A percentile compares a stretch with the other conserved stretches of the same genome.
These are phyloP conservation scores for Nitzschia sp. DNA, from an alignment of 108 stramenopile species.

Conservation along the genomic window DNA sequence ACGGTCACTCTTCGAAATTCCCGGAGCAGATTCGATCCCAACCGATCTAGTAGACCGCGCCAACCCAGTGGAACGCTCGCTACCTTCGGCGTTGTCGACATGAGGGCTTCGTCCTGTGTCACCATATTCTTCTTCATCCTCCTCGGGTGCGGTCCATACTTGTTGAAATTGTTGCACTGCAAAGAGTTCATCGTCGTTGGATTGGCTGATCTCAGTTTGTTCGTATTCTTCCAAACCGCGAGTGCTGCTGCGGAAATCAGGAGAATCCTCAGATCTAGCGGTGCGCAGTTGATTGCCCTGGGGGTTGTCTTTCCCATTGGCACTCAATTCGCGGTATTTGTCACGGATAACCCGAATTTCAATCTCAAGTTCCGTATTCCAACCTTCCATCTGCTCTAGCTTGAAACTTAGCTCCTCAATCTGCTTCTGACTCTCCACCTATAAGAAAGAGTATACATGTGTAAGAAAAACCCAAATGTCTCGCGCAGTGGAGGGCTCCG, in stretches of 20 bases:
- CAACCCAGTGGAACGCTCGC: background rate
- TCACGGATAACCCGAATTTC: constrained; percentile 37
- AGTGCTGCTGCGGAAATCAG: constrained; percentile 7
- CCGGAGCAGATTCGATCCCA: constrained; percentile 1
- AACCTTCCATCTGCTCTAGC: constrained; percentile 19
- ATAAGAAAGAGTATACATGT: background rate
- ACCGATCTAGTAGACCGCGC: background rate
- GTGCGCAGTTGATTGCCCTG: background rate
- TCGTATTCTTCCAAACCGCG: constrained; percentile 14
- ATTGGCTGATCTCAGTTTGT: constrained; percentile 14
- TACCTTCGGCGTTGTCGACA: background rate
- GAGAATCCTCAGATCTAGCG: background rate
- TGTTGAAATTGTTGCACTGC: constrained; percentile 22
- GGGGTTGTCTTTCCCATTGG: constrained; percentile 9
- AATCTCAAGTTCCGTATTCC: constrained; percentile 34
- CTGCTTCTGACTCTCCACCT: constrained; percentile 38
- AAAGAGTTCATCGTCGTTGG: constrained; percentile 12
- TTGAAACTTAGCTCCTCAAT: constrained; percentile 17
- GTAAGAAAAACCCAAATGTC: background rate
- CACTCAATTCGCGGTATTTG: constrained; percentile 22
- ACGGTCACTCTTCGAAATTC: background rate
- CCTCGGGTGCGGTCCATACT: constrained; percentile 24
- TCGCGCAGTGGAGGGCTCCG: background rate
- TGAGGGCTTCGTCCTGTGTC: background rate
- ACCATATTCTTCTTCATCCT: constrained; percentile 16